Evolutionary conservation across 768 basidiomycete genomes (phyloP), one percentile per base, ranked within the genome.

Genomic region (Gloeopeniophorella convolvens): DNA sequence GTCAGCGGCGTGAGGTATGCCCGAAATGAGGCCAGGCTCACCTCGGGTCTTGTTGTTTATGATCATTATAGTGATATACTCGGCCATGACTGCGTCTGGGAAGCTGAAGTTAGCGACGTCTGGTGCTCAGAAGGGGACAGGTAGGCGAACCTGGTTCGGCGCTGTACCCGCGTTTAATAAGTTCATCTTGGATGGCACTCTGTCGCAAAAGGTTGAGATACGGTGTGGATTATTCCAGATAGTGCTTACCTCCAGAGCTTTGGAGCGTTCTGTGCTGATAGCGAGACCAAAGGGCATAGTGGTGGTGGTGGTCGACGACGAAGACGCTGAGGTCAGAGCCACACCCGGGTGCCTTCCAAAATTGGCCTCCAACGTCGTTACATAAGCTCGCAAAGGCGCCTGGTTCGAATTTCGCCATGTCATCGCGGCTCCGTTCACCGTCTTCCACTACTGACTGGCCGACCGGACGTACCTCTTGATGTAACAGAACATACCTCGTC

Each of bases 41-140:
- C 88, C 77, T 55, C 79, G 67, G 50, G 85, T 83, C 72, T 93
- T 94, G 67, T 88, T 87, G 64, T 94, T 94, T 57, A 92, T 91
- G 40, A 94, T 78, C 91, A 94, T 92, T 51, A 94, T 94, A 16
- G 88, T 90, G 50, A 93, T 90, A 61, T 91, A 94, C 66, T 94
- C 91, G 3, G 90, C 89, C 89, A 93, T 91, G 59, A 91, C 88
- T 12, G 82, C 80, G 67, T 93, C 89, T 89, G 59, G 4, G 50
- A 40, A 45, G 10, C 3, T 45, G 2, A 28, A 5, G 23, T 48
- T 16, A 55, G 39, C 20, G 26, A 33, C 15, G 47, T 27, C 35
- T 43, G 10, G 21, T 18, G 9, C 24, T 18, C 34, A 37, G 30
- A 33, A 37, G 37, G 16, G 45, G 34, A 43, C 45, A 44, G 56